phyloP scores from a whole-genome alignment of 345 rosid species.

The Combretum micranthum region DNA sequence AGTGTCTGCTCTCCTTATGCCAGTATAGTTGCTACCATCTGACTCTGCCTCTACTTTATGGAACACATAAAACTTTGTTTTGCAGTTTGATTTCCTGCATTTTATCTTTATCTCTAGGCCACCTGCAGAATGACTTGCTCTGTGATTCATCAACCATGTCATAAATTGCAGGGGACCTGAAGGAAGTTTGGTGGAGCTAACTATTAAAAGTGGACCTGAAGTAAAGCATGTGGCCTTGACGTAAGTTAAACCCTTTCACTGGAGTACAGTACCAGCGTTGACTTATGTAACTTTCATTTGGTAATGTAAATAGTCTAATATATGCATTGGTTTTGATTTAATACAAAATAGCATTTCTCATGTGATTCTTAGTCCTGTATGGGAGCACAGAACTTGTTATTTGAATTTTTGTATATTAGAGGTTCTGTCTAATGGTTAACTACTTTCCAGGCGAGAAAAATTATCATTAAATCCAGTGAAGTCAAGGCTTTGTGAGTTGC shows the following conservation, averaged over 20 bases:
- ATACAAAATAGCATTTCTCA: no score
- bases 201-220: conserved; percentile 66
- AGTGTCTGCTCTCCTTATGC: no score
- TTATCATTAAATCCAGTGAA: conserved; percentile 84
- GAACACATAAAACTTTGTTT: no score
- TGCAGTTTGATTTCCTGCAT: background rate
- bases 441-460: conserved; percentile 60
- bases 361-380: background rate
- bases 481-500: conserved; percentile 72
- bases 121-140: background rate
- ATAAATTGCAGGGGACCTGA: conserved; percentile 75
- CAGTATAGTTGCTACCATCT: no score
- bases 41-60: no score
- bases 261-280: background rate
- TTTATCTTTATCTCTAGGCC: no score
- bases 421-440: conserved; percentile 8
- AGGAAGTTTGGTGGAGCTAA: conserved; percentile 80
- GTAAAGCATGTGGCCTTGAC: conserved; percentile 56
- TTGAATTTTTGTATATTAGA: background rate
- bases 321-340: no score
- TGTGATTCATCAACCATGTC: conserved; percentile 9
- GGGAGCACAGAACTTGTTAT: background rate
- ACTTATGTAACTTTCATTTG: background rate
- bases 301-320: background rate
- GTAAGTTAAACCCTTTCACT: conserved; percentile 27